Evolutionary conservation across 2,329 filamentous ascomycete species (phyloP).

Genomic region (Pseudocercospora eumusae): DNA sequence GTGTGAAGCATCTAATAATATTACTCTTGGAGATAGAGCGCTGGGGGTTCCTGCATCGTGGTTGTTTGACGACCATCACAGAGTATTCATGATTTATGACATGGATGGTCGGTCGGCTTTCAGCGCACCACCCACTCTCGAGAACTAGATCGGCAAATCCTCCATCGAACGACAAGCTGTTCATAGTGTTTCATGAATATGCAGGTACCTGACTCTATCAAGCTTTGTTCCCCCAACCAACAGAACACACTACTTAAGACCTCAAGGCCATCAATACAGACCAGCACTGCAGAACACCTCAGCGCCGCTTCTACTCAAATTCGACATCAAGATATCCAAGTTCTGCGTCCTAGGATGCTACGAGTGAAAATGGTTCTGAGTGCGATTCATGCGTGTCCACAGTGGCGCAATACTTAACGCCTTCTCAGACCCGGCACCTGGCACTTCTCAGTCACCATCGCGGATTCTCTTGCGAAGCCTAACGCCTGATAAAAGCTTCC

Average conservation of each 20-base stretch:
- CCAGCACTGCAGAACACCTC: not conserved
- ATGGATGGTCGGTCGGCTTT: not conserved
- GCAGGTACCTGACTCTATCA: not conserved
- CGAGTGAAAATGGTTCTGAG: not conserved
- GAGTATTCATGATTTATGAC: not conserved
- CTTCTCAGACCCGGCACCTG: slow-evolving; percentile 1
- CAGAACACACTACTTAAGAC: not conserved
- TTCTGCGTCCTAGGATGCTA: not conserved
- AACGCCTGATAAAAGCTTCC: not conserved
- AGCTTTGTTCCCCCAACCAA: not conserved
- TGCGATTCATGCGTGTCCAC: not conserved
- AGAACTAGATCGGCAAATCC: not conserved
- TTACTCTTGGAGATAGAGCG: no score
- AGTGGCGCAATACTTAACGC: not conserved
- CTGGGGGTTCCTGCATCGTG: not conserved
- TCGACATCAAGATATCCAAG: no score
- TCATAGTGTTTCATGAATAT: not conserved
- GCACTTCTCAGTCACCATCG: not conserved
- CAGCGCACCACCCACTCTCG: not conserved
- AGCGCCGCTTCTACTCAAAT: not conserved
- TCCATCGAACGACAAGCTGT: not conserved
- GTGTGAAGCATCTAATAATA: no score
- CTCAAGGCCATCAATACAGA: not conserved
- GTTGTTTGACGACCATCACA: not conserved
- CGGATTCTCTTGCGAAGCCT: not conserved